Conservation (phyloP, 441 rosid species). For the Adansonia madagascariensis region DNA sequence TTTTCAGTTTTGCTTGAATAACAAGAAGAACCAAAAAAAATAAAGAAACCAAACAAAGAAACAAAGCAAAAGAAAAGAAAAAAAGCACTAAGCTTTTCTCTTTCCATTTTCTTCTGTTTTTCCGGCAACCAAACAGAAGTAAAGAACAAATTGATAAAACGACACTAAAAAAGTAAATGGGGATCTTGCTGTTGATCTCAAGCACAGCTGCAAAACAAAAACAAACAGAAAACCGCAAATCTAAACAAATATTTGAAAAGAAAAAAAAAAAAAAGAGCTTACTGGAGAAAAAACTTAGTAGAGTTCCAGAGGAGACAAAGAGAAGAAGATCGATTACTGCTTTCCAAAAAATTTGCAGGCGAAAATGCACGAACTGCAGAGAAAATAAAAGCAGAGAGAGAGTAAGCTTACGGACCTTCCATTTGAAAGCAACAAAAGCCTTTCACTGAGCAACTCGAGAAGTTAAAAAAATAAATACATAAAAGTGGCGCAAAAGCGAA, state of each 20-base stretch:
- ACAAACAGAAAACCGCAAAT: not conserved
- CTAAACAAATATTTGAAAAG: not conserved
- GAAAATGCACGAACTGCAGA: slow-evolving; percentile 37
- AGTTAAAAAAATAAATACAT: slow-evolving; percentile 13
- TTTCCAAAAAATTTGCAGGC: slow-evolving; percentile 23
- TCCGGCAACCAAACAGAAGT: not conserved
- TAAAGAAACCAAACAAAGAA: not conserved
- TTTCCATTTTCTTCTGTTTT: slow-evolving; percentile 4
- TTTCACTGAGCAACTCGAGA: slow-evolving; percentile 34
- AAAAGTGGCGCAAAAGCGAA: slow-evolving; percentile 46
- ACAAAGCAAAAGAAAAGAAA: not conserved
- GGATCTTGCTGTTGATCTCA: slow-evolving; percentile 1
- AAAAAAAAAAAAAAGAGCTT: not conserved
- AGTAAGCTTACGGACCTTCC: not conserved
- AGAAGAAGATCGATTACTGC: slow-evolving; percentile 27
- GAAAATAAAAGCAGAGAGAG: slow-evolving; percentile 25
- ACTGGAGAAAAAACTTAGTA: slow-evolving; percentile 29
- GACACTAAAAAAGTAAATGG: not conserved
- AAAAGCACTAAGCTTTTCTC: not conserved
- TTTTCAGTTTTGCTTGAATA: not conserved
- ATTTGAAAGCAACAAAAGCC: slow-evolving; percentile 53
- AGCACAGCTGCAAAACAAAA: not conserved
- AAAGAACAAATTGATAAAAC: not conserved
- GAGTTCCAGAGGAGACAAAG: not conserved
- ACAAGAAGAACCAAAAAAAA: not conserved